A percentile compares a stretch with the other conserved stretches of the same genome.
These are phyloP conservation scores for Pythium coloratum DNA, from an alignment of 352 stramenopile species.

Conservation along the genomic window DNA sequence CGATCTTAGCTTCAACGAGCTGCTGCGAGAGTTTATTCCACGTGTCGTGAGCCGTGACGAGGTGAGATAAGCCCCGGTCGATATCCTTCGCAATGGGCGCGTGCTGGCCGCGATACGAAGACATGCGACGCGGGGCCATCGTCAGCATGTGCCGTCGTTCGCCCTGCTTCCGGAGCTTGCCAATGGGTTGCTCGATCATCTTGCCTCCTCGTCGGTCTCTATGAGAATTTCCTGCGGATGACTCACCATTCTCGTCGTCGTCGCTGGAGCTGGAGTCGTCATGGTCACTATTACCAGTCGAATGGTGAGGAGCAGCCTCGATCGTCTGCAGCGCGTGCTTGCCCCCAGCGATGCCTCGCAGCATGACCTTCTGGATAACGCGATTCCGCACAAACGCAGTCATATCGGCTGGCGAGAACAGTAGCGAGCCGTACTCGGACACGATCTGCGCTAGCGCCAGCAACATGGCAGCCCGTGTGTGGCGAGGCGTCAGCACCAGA, in stretches of 20 bases:
- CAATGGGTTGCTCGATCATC: not conserved
- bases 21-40: slow-evolving; percentile 30
- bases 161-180: slow-evolving; percentile 12
- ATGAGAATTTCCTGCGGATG: not conserved
- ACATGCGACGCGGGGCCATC: slow-evolving; percentile 19
- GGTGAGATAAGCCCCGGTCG: slow-evolving; percentile 12
- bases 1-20: slow-evolving; percentile 25
- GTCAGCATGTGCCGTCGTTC: slow-evolving; percentile 13
- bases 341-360: slow-evolving; percentile 20
- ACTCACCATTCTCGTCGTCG: slow-evolving; percentile 12
- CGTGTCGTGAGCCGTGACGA: slow-evolving; percentile 24
- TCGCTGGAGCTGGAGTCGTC: not conserved
- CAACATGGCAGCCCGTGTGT: slow-evolving; percentile 38
- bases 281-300: not conserved
- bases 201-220: not conserved
- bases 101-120: slow-evolving; percentile 25
- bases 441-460: slow-evolving; percentile 50
- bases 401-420: slow-evolving; percentile 67
- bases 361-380: slow-evolving; percentile 30
- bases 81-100: slow-evolving; percentile 20
- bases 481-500: slow-evolving; percentile 43
- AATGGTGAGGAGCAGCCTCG: not conserved
- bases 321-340: slow-evolving; percentile 24
- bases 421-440: slow-evolving; percentile 50
- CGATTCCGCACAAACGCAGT: slow-evolving; percentile 55